These are phyloP conservation scores for Cicer arietinum DNA, from an alignment of 306 rosid genomes.

Conservation along the genomic window DNA sequence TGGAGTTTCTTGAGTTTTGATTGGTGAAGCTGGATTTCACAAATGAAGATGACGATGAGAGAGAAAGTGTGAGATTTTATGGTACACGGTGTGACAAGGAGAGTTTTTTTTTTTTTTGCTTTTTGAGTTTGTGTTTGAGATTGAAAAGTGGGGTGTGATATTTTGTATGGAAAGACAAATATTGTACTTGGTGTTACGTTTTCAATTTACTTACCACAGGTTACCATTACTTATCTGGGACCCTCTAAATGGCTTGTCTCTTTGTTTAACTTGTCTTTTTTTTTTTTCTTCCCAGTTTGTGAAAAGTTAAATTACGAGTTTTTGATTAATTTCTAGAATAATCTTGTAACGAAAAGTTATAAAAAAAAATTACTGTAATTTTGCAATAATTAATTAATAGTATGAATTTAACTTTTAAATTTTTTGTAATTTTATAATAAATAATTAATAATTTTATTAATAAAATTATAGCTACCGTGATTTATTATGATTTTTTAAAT, in stretches of 20 bases:
- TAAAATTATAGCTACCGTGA: no score
- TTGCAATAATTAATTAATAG: no score
- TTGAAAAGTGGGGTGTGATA: conserved; percentile 37
- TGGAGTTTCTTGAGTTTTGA: conserved; percentile 70
- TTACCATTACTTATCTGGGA: not conserved
- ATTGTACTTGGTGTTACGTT: conserved; percentile 23
- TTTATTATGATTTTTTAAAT: no score
- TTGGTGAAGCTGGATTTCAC: conserved; percentile 74
- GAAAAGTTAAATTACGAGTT: not conserved
- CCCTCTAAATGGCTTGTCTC: not conserved
- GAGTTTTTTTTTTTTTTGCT: not conserved
- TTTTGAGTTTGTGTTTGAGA: conserved; percentile 14
- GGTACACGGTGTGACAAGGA: conserved; percentile 32
- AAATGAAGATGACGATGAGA: conserved; percentile 30
- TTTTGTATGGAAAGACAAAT: not conserved
- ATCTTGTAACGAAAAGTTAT: no score
- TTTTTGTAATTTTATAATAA: no score
- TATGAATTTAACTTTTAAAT: no score
- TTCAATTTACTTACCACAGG: conserved; percentile 26
- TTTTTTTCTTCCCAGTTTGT: not conserved
- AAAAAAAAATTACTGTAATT: no score
- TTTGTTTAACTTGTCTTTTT: not conserved
- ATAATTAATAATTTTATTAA: no score
- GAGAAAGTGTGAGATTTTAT: conserved; percentile 29
- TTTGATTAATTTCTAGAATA: not conserved